phyloP scores from a whole-genome alignment of 495 filamentous ascomycete genomes.

The Penicillium silybi region DNA sequence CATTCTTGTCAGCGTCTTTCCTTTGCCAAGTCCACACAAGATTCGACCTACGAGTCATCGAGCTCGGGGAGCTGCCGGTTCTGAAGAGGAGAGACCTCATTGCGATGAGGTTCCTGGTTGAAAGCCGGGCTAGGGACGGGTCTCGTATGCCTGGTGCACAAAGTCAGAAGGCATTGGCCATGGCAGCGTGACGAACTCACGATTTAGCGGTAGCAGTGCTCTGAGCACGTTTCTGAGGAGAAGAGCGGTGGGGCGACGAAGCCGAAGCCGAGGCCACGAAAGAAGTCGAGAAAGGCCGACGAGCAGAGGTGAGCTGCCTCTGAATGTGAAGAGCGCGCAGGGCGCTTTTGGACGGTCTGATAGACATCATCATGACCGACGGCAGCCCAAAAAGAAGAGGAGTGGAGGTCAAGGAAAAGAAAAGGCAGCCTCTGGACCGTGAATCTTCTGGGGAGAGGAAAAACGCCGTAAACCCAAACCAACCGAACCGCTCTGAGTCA shows the following conservation, averaged over 20 bases:
- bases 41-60: conserved; percentile 60
- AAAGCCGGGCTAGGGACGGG: conserved; percentile 67
- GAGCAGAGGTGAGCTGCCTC: conserved; percentile 36
- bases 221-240: conserved; percentile 44
- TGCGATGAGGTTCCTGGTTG: conserved; percentile 57
- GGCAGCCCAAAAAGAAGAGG: conserved; percentile 18
- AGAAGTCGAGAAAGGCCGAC: conserved; percentile 41
- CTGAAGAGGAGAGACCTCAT: conserved; percentile 69
- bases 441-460: conserved; percentile 27
- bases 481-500: conserved; percentile 21
- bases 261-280: conserved; percentile 39
- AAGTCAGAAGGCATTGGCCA: not conserved
- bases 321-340: conserved; percentile 43
- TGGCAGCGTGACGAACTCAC: conserved; percentile 29
- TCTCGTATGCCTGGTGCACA: conserved; percentile 35
- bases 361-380: conserved; percentile 46
- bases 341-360: conserved; percentile 47
- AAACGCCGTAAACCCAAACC: conserved; percentile 22
- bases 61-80: conserved; percentile 58
- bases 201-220: conserved; percentile 47
- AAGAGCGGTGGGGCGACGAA: conserved; percentile 45
- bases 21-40: not conserved
- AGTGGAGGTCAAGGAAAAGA: conserved; percentile 12
- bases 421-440: conserved; percentile 17
- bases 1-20: not conserved